These are phyloP conservation scores for Phlyctochytrium arcticum DNA, from an alignment of 192 early-diverging fungal genomes.

Conservation along the genomic window DNA sequence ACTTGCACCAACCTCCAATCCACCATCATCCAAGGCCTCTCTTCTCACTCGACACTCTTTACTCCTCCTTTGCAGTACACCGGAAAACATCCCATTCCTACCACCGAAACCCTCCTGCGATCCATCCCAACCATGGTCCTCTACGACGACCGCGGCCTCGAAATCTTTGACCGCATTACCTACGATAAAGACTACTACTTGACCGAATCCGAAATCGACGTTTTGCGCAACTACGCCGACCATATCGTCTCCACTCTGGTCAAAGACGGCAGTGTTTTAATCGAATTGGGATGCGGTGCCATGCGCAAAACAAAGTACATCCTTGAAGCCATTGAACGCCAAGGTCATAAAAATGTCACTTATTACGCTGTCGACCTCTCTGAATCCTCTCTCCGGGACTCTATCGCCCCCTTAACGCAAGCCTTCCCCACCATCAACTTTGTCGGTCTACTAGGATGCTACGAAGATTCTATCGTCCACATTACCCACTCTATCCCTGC, in stretches of 20 bases:
- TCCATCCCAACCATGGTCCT: conserved; percentile 80
- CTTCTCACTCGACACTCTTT: conserved; percentile 15
- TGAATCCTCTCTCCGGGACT: conserved; percentile 67
- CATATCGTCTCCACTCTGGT: conserved; percentile 61
- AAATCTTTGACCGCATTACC: conserved; percentile 88
- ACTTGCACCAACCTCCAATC: conserved; percentile 24
- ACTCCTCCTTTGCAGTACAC: neutral
- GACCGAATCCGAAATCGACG: conserved; percentile 80
- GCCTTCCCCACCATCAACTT: conserved; percentile 65
- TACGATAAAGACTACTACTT: conserved; percentile 83
- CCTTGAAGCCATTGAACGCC: conserved; percentile 66
- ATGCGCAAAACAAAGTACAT: conserved; percentile 85
- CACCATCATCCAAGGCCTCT: conserved; percentile 21
- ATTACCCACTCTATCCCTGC: conserved; percentile 42
- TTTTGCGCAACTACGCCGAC: conserved; percentile 59
- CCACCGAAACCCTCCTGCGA: conserved; percentile 13
- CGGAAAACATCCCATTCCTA: neutral
- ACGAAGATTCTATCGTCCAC: conserved; percentile 75
- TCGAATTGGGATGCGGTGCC: conserved; percentile 88
- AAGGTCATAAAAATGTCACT: conserved; percentile 50
- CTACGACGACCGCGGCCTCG: conserved; percentile 79
- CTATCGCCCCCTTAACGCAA: conserved; percentile 61
- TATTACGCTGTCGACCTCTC: conserved; percentile 93
- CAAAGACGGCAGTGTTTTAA: conserved; percentile 62
- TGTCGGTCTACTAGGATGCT: conserved; percentile 81